Evolutionary conservation across 2,329 filamentous ascomycete species (phyloP).

Genomic region (Xylariaceae sp.): DNA sequence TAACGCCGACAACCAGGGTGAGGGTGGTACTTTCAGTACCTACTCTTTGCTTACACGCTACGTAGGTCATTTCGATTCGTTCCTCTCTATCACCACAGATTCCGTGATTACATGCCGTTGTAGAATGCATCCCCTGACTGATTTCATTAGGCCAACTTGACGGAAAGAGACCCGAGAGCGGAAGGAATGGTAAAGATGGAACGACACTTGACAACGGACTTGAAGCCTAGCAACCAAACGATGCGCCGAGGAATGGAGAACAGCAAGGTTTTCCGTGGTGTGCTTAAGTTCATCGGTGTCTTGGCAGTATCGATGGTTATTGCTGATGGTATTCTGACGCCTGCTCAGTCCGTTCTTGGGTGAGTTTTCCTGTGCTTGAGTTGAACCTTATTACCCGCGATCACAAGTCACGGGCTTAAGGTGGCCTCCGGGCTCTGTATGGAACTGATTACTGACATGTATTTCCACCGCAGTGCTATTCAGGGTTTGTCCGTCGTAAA

Average conservation of each 20-base stretch:
- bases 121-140: neutral
- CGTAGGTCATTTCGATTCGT: slow-evolving; percentile 31
- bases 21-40: slow-evolving; percentile 63
- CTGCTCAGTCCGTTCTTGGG: slow-evolving; percentile 62
- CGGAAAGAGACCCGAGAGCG: slow-evolving; percentile 52
- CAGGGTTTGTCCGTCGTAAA: slow-evolving; percentile 57
- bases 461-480: slow-evolving; percentile 43
- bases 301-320: slow-evolving; percentile 64
- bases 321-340: slow-evolving; percentile 60
- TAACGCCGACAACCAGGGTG: slow-evolving; percentile 62
- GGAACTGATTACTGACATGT: slow-evolving; percentile 2
- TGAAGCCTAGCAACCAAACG: slow-evolving; percentile 43
- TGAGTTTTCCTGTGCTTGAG: slow-evolving; percentile 3
- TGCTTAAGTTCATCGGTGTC: slow-evolving; percentile 58
- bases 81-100: neutral
- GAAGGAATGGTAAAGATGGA: slow-evolving; percentile 53
- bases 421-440: too few relatives aligned
- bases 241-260: slow-evolving; percentile 43
- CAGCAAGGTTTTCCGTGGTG: slow-evolving; percentile 43
- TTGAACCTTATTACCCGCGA: too few relatives aligned
- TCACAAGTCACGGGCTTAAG: too few relatives aligned
- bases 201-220: slow-evolving; percentile 51
- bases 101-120: neutral
- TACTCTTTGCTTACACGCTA: slow-evolving; percentile 60
- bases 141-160: slow-evolving; percentile 48